Evolutionary conservation across 768 basidiomycete genomes (phyloP).

Genomic region (Gymnopilus dilepis): DNA sequence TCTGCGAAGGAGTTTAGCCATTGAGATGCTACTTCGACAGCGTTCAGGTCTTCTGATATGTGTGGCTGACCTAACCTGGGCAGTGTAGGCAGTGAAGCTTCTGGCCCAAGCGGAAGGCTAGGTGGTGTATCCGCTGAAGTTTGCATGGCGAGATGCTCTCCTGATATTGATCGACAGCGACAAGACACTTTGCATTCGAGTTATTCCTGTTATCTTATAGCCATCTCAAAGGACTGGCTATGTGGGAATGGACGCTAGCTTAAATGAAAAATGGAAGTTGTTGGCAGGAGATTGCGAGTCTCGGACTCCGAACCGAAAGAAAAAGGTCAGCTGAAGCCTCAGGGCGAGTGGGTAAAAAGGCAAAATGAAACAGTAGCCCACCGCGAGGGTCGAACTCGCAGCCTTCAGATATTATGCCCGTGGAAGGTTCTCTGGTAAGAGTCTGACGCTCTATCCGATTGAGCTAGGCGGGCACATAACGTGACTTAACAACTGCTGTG

Average conservation of each 20-base stretch:
- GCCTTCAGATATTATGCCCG: constrained; percentile 74
- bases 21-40: constrained; percentile 35
- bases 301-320: no score
- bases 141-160: not conserved
- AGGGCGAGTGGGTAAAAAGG: constrained; percentile 2
- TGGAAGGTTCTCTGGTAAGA: constrained; percentile 30
- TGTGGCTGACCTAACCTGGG: constrained; percentile 33
- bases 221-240: no score
- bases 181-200: no score
- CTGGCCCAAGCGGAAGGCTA: constrained; percentile 13
- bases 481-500: no score
- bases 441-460: constrained; percentile 72
- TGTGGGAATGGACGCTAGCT: no score
- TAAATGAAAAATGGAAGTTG: not conserved
- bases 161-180: not conserved
- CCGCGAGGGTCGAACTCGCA: constrained; percentile 87
- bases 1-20: constrained; percentile 50
- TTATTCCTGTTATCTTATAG: no score
- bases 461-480: constrained; percentile 61
- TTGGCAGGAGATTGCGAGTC: no score
- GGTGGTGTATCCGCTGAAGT: not conserved
- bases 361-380: constrained; percentile 54
- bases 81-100: constrained; percentile 35
- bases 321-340: not conserved
- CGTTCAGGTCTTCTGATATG: constrained; percentile 40